Evolutionary conservation across 2,329 filamentous ascomycete species (phyloP), one percentile per base, ranked within the genome.

Genomic region (Neospermospora avenae): DNA sequence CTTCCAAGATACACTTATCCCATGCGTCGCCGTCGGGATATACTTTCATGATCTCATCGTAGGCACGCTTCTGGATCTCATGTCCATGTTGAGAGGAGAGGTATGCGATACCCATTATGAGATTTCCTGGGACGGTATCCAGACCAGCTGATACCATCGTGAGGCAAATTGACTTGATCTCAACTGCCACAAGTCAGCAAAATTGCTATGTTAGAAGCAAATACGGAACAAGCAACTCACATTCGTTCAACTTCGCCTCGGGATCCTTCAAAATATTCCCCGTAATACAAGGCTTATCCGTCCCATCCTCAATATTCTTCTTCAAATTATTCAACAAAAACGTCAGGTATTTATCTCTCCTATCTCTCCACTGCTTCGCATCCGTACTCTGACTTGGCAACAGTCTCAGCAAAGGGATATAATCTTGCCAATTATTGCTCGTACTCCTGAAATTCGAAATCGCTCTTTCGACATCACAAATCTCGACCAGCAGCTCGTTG

Each of bases 381-480:
- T 84, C 81, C 2, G 78, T 78, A 68, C 84, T 91, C 64, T 81
- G 81, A 34, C 79, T 83, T 2, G 85, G 81, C 65, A 84, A 81
- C 2, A 91, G 72, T 28, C 90, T 81, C 62, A 95, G 72, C 4
- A 93, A 69, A 0, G 90, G 89, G n/a, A 95, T 84, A 66, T 93
- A 93, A 69, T 95, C 90, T 69, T 91, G 88, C 84, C 88, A 90
- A 72, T 93, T 93, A 70, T 92, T 91, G 68, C 87, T 90, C 0
- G 89, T 93, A 25, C 84, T 89, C 51, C 90, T 78, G 70, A 93
- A 88, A 67, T 90, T 90, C 56, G 86, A 88, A 24, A 95, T 85
- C 4, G 85, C 86, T 31, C 89, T 81, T 72, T 93, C 90, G 3
- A 93, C 89, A 49, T 86, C 79, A 0, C 86, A 84, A 59, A 95